Evolutionary conservation across 2,329 filamentous ascomycete genomes (phyloP).

Genomic region (Alternaria gansuensis): DNA sequence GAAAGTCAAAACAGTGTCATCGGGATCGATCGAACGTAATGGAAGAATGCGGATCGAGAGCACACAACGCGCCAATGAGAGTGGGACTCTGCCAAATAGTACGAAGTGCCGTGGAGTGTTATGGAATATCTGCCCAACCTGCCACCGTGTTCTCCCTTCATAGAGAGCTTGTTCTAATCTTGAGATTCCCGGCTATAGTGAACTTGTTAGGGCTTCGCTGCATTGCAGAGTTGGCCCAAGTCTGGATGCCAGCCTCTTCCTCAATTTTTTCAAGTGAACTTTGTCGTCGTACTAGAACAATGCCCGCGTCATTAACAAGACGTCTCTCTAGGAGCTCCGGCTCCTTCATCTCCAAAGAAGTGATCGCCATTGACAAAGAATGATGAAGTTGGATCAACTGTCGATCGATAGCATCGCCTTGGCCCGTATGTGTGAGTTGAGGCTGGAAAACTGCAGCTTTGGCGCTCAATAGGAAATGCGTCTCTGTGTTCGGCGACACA

Average conservation of each 20-base stretch:
- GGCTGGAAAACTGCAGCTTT: conserved; percentile 40
- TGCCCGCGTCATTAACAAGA: conserved; percentile 29
- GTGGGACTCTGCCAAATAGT: conserved; percentile 6
- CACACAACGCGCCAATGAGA: conserved; percentile 10
- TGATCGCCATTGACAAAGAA: conserved; percentile 21
- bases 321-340: conserved; percentile 23
- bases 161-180: conserved; percentile 31
- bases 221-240: conserved; percentile 18
- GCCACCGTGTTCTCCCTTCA: conserved; percentile 21
- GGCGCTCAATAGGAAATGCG: conserved; percentile 29
- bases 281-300: conserved; percentile 3
- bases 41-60: conserved; percentile 8
- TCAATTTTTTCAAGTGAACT: conserved; percentile 8
- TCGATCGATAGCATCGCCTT: conserved; percentile 4
- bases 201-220: conserved; percentile 11
- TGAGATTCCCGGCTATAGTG: conserved; percentile 4
- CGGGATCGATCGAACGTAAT: conserved; percentile 10
- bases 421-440: conserved; percentile 1
- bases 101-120: conserved; percentile 7
- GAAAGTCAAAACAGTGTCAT: neutral
- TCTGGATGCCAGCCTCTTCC: conserved; percentile 12
- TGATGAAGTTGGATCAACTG: conserved; percentile 34
- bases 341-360: conserved; percentile 17
- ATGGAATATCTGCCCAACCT: conserved; percentile 6
- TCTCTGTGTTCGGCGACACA: conserved; percentile 28